Evolutionary conservation across 441 rosid species (phyloP).

Genomic region (Cnidoscolus chayamansa): DNA sequence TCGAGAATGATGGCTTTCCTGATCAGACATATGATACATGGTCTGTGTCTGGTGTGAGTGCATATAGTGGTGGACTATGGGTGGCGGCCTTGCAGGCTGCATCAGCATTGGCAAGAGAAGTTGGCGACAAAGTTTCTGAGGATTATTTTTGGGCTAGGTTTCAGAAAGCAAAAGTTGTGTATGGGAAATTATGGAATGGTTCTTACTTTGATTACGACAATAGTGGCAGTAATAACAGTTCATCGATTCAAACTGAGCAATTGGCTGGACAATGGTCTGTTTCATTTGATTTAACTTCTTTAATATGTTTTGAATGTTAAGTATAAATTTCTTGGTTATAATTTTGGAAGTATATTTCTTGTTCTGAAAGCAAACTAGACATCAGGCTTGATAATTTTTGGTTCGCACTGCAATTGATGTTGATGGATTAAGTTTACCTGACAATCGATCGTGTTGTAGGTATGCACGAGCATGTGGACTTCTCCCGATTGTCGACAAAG

Average conservation of each 20-base stretch:
- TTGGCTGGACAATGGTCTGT: conserved; percentile 88
- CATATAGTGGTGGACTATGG: conserved; percentile 91
- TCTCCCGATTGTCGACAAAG: conserved; percentile 61
- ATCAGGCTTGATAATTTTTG: too few species aligned
- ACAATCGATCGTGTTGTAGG: conserved; percentile 36
- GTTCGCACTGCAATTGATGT: too few species aligned
- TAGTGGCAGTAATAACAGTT: conserved; percentile 56
- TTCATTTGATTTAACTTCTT: conserved; percentile 1
- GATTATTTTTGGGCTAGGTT: conserved; percentile 76
- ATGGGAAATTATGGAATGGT: conserved; percentile 84
- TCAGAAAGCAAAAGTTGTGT: conserved; percentile 69
- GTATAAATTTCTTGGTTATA: background rate
- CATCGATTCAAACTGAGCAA: conserved; percentile 93
- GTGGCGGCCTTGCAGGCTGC: conserved; percentile 93
- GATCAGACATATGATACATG: conserved; percentile 97
- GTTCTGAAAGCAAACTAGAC: background rate
- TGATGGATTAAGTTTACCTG: background rate
- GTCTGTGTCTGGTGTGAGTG: conserved; percentile 82
- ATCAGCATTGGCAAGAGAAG: conserved; percentile 67
- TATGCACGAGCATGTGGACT: conserved; percentile 88
- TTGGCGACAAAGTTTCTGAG: conserved; percentile 69
- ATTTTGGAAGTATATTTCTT: background rate
- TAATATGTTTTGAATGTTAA: background rate
- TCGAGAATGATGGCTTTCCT: conserved; percentile 90
- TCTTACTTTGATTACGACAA: conserved; percentile 80